Evolutionary conservation across 768 basidiomycete genomes (phyloP), one percentile per base, ranked within the genome.

Genomic region (Pleurotus eryngii): DNA sequence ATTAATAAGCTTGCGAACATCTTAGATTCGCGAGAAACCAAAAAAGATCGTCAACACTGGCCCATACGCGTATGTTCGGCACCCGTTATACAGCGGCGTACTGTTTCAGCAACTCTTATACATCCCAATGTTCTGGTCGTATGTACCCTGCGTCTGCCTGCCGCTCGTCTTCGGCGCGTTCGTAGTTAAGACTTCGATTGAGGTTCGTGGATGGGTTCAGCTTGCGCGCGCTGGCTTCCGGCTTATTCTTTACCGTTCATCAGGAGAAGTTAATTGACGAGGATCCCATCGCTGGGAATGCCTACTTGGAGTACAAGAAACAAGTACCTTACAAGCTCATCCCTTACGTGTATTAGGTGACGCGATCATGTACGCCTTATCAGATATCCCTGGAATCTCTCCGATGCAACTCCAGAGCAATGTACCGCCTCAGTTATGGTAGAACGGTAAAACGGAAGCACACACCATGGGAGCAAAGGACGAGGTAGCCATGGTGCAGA

Each of bases 11-110:
- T n/a, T 12, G 49, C n/a, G 20, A 46, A 11, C 18, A 22, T n/a
- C 27, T 12, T 42, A 9, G 17, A 38, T 58, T 49, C 61, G 67
- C 39, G 72, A 69, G 57, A 74, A 72, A 50, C 60, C 66, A 0
- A 66, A 45, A 17, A 45, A 58, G 30, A 5, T 71, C 57, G 63
- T 66, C 3, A 61, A 65, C 37, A 64, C 60, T 5, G 74, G 74
- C 1, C 74, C 72, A 4, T 75, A 76, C 55, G 57, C 68, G 6
- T 47, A 72, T 26, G 68, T 75, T 35, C 74, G 75, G 38, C 75
- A 75, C 50, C 74, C 74, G 2, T 54, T 57, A 11, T 75, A 75
- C 56, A 62, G 59, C 39, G 3, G 58, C n/a, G 60, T 67, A 57
- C 60, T 73, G 17, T 55, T 64, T 3, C 65, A 73, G 51, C 61